phyloP scores from a whole-genome alignment of 768 basidiomycete species.

The Agrocybe pediades region DNA sequence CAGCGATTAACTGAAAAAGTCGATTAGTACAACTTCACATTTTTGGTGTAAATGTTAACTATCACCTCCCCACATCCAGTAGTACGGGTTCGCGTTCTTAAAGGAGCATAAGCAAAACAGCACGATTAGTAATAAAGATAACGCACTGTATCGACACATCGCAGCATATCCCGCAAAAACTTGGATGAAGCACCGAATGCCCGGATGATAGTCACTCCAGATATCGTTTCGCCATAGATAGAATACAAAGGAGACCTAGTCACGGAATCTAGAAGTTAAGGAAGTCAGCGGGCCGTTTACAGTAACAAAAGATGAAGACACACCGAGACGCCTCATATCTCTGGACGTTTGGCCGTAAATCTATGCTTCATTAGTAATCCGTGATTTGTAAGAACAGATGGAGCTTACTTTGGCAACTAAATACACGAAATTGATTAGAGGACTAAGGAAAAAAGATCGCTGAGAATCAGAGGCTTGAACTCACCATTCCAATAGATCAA shows the following conservation, averaged over 20 bases:
- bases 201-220: slow-evolving; percentile 55
- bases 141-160: slow-evolving; percentile 77
- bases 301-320: slow-evolving; percentile 15
- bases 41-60: neutral
- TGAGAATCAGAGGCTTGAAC: slow-evolving; percentile 15
- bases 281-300: neutral
- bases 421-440: slow-evolving; percentile 7
- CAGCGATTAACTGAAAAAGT: slow-evolving; percentile 77
- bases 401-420: slow-evolving; percentile 38
- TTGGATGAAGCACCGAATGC: slow-evolving; percentile 90
- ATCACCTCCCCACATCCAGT: slow-evolving; percentile 90
- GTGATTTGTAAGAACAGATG: neutral
- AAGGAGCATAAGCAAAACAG: neutral
- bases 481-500: slow-evolving; percentile 72
- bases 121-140: neutral
- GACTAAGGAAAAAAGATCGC: too few relatives aligned
- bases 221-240: slow-evolving; percentile 46
- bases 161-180: slow-evolving; percentile 82
- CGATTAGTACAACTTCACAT: neutral
- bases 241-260: slow-evolving; percentile 44
- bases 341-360: slow-evolving; percentile 73
- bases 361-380: slow-evolving; percentile 20
- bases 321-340: slow-evolving; percentile 80
- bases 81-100: slow-evolving; percentile 69
- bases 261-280: slow-evolving; percentile 27